Evolutionary conservation across 2,329 filamentous ascomycete species (phyloP).

Genomic region (Ophiostoma sp.): DNA sequence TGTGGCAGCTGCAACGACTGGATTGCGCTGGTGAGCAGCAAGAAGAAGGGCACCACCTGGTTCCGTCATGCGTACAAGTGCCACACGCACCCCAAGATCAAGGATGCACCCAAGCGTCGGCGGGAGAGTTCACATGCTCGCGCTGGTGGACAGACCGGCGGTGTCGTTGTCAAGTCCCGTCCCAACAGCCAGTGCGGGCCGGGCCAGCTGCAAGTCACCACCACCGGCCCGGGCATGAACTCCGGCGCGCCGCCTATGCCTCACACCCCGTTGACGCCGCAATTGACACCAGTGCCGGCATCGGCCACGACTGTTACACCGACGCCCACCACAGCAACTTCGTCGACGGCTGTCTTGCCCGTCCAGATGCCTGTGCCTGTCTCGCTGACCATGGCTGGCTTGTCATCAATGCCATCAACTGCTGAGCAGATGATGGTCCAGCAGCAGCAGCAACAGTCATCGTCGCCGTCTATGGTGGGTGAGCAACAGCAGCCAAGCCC

Average conservation of each 20-base stretch:
- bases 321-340: background rate
- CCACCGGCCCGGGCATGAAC: background rate
- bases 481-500: conserved; percentile 27
- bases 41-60: conserved; percentile 92
- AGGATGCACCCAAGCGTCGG: conserved; percentile 67
- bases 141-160: conserved; percentile 24
- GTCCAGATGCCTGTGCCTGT: conserved; percentile 21
- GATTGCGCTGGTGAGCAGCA: conserved; percentile 79
- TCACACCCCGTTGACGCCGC: conserved; percentile 45
- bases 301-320: conserved; percentile 5
- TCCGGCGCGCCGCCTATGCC: conserved; percentile 47
- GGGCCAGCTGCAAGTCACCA: background rate
- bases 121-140: conserved; percentile 60
- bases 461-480: conserved; percentile 20
- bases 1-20: conserved; percentile 78
- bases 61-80: conserved; percentile 89
- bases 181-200: conserved; percentile 21
- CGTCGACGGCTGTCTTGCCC: background rate
- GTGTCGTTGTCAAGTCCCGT: conserved; percentile 6
- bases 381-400: conserved; percentile 19
- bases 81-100: conserved; percentile 70
- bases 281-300: conserved; percentile 41
- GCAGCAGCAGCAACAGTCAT: conserved; percentile 27
- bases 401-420: conserved; percentile 13
- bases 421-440: conserved; percentile 11